Evolutionary conservation across 2,329 filamentous ascomycete genomes (phyloP).

Genomic region (Arthrobotrys musiformis): DNA sequence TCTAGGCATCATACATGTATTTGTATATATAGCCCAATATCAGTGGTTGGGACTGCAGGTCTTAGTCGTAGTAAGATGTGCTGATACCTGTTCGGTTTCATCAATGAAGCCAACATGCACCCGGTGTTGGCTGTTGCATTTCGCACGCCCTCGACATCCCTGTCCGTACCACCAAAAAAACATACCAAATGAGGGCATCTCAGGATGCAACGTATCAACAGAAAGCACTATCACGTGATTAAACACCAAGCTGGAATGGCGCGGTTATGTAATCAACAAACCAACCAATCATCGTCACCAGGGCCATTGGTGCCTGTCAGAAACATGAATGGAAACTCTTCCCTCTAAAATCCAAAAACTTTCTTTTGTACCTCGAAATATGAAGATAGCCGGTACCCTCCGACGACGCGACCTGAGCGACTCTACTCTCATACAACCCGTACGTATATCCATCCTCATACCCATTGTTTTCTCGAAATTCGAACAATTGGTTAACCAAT

Average conservation of each 20-base stretch:
- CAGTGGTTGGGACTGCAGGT: no score
- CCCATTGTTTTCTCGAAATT: not conserved
- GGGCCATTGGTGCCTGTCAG: no score
- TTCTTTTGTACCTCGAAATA: slow-evolving; percentile 35
- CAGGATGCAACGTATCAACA: no score
- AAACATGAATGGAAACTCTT: slow-evolving; percentile 32
- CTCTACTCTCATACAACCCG: slow-evolving; percentile 26
- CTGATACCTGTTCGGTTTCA: not conserved
- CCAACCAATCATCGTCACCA: no score
- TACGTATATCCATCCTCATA: slow-evolving; percentile 25
- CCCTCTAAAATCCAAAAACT: not conserved
- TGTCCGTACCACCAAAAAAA: slow-evolving; percentile 17
- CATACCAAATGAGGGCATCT: no score
- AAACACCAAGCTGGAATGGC: no score
- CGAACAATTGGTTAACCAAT: slow-evolving; percentile 24
- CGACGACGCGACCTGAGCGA: slow-evolving; percentile 47
- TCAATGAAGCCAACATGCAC: not conserved
- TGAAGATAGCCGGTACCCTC: slow-evolving; percentile 29
- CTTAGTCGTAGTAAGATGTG: no score
- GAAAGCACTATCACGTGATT: no score
- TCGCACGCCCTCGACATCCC: not conserved
- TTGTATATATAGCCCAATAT: no score
- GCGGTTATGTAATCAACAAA: no score
- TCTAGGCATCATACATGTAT: no score
- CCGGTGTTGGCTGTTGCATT: slow-evolving; percentile 42